phyloP scores from a whole-genome alignment of 164 flowering plant genomes.

The Tetrastigma voinierianum region DNA sequence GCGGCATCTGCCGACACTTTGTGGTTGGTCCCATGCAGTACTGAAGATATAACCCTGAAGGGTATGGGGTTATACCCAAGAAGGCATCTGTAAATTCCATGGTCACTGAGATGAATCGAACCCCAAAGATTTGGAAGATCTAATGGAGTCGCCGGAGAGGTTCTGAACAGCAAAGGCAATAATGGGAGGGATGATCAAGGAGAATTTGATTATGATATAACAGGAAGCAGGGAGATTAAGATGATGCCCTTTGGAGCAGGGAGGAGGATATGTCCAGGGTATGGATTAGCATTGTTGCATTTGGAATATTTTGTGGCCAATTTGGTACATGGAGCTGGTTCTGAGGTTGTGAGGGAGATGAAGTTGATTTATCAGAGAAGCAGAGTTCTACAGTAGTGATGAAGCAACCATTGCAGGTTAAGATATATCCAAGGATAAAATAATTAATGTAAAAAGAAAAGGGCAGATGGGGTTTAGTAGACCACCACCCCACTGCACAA shows the following conservation, averaged over 20 bases:
- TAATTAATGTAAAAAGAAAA: too few relatives aligned
- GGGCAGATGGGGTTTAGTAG: too few relatives aligned
- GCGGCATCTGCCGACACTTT: slow-evolving; percentile 42
- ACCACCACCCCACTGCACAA: too few relatives aligned
- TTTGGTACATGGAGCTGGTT: slow-evolving; percentile 47
- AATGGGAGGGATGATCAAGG: not conserved
- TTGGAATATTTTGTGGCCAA: slow-evolving; percentile 34
- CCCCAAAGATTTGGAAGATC: slow-evolving; percentile 32
- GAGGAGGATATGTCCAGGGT: slow-evolving; percentile 37
- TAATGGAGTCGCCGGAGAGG: slow-evolving; percentile 47
- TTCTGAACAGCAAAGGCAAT: slow-evolving; percentile 16
- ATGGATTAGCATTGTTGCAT: slow-evolving; percentile 22
- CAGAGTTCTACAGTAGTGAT: slow-evolving; percentile 38
- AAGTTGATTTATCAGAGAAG: slow-evolving; percentile 44
- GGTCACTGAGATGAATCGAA: slow-evolving; percentile 37
- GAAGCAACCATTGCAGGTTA: slow-evolving; percentile 45
- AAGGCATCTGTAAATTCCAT: slow-evolving; percentile 25
- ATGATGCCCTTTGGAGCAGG: slow-evolving; percentile 61
- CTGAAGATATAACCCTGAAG: slow-evolving; percentile 24
- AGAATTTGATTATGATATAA: slow-evolving; percentile 29
- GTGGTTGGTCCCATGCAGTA: slow-evolving; percentile 34
- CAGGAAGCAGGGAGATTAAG: slow-evolving; percentile 43
- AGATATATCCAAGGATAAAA: too few relatives aligned
- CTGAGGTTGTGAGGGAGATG: slow-evolving; percentile 28
- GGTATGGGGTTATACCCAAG: slow-evolving; percentile 36